These are phyloP conservation scores for Irpex lacteus DNA, from an alignment of 1,284 basidiomycete genomes.

Conservation along the genomic window DNA sequence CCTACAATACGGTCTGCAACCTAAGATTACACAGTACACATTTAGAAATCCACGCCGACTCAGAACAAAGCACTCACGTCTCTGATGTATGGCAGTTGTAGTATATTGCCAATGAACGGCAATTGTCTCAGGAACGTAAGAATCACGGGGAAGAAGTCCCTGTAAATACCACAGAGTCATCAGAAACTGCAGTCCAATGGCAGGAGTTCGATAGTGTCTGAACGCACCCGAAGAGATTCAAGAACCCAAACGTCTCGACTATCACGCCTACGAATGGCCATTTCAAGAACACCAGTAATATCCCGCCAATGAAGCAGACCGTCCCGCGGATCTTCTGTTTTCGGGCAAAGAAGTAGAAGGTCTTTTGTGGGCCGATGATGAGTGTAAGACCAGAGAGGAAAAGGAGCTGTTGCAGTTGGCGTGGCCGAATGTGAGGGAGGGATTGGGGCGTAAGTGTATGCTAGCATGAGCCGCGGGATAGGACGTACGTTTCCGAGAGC, in stretches of 20 bases:
- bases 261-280: constrained; percentile 94
- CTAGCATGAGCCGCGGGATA: background rate
- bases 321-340: constrained; percentile 97
- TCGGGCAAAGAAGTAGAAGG: constrained; percentile 97
- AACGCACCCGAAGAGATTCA: constrained; percentile 96
- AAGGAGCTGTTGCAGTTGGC: constrained; percentile 61
- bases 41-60: background rate
- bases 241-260: constrained; percentile 93
- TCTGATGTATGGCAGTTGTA: constrained; percentile 85
- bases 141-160: constrained; percentile 99
- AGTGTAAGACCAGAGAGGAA: constrained; percentile 91
- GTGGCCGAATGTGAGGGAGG: background rate
- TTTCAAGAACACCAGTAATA: constrained; percentile 85
- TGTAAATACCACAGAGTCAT: constrained; percentile 32
- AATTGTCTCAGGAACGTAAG: constrained; percentile 94
- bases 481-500: constrained; percentile 89
- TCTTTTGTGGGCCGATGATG: constrained; percentile 95
- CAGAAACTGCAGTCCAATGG: background rate
- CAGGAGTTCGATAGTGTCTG: background rate
- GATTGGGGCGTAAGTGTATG: background rate
- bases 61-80: constrained; percentile 42
- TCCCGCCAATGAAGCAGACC: constrained; percentile 86
- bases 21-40: constrained; percentile 31
- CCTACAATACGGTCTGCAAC: constrained; percentile 73
- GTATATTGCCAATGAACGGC: constrained; percentile 85